Percentiles rank a stretch among this genome's conserved stretches.
Conservation (phyloP, 768 basidiomycete genomes). For the Nidularia pulvinata region DNA sequence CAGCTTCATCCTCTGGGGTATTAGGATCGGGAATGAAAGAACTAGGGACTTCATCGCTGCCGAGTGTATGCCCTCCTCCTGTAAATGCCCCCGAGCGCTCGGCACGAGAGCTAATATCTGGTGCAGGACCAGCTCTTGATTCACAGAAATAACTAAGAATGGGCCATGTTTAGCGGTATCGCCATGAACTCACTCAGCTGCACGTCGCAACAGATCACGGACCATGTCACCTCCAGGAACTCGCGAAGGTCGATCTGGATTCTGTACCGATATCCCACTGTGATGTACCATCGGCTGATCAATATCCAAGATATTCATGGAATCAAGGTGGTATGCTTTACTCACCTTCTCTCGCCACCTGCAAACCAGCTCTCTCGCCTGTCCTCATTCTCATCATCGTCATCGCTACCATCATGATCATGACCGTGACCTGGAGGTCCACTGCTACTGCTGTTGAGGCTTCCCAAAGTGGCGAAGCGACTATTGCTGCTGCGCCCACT, state of each 20-base stretch:
- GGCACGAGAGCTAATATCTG: constrained; percentile 5
- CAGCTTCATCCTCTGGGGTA: constrained; percentile 37
- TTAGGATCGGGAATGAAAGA: constrained; percentile 74
- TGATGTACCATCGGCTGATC: neutral
- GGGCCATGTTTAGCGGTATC: too few species aligned
- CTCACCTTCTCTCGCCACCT: constrained; percentile 91
- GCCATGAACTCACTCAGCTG: constrained; percentile 62
- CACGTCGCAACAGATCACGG: constrained; percentile 75
- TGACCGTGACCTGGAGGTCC: neutral
- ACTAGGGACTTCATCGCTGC: constrained; percentile 88
- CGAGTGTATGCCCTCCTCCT: constrained; percentile 83
- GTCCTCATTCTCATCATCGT: constrained; percentile 33
- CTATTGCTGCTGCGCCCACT: constrained; percentile 10
- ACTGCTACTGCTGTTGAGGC: constrained; percentile 11
- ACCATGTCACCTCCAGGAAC: constrained; percentile 62
- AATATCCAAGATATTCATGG: neutral
- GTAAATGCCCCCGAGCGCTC: constrained; percentile 37
- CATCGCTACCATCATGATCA: constrained; percentile 9
- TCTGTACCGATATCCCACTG: constrained; percentile 89
- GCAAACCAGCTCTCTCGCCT: constrained; percentile 78
- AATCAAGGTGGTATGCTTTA: neutral
- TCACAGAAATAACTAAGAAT: too few species aligned
- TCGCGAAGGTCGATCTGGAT: constrained; percentile 58
- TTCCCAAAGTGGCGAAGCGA: constrained; percentile 22
- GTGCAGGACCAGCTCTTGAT: constrained; percentile 22